These are phyloP conservation scores for Fusarium decemcellulare DNA, from an alignment of 2,329 filamentous ascomycete genomes.

Conservation along the genomic window DNA sequence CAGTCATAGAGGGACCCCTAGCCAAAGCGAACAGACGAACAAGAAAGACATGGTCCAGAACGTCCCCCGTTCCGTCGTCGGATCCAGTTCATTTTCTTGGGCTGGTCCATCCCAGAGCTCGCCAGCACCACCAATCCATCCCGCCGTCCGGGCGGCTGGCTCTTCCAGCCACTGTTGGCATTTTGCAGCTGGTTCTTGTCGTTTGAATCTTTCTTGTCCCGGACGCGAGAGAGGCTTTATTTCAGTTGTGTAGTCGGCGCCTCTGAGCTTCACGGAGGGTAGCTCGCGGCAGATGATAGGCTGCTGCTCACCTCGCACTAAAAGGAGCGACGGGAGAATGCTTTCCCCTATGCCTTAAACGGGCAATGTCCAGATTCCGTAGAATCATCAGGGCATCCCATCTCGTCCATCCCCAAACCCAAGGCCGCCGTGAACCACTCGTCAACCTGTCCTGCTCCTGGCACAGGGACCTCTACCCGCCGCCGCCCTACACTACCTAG, in stretches of 20 bases:
- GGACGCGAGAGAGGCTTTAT: constrained; percentile 17
- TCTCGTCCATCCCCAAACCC: constrained; percentile 5
- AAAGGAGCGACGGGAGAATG: constrained; percentile 7
- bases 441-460: no score
- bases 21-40: constrained; percentile 1
- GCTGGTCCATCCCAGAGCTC: constrained; percentile 1
- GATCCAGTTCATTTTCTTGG: constrained; percentile 18
- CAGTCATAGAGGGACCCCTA: neutral
- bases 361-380: constrained; percentile 18
- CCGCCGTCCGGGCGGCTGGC: constrained; percentile 28
- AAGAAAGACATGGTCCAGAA: constrained; percentile 9
- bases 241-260: constrained; percentile 15
- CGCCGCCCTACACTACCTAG: no score
- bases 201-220: neutral
- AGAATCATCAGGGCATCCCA: constrained; percentile 1
- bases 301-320: constrained; percentile 7
- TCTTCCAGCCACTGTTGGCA: constrained; percentile 20
- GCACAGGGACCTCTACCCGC: no score
- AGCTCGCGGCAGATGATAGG: constrained; percentile 24
- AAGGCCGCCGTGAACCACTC: constrained; percentile 4
- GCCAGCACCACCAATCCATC: constrained; percentile 22
- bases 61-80: constrained; percentile 17
- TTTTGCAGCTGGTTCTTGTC: constrained; percentile 1
- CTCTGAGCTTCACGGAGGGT: constrained; percentile 20
- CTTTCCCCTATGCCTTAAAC: constrained; percentile 17